Conservation (phyloP, 305 asterid genomes). For the Fraxinus sp. region DNA sequence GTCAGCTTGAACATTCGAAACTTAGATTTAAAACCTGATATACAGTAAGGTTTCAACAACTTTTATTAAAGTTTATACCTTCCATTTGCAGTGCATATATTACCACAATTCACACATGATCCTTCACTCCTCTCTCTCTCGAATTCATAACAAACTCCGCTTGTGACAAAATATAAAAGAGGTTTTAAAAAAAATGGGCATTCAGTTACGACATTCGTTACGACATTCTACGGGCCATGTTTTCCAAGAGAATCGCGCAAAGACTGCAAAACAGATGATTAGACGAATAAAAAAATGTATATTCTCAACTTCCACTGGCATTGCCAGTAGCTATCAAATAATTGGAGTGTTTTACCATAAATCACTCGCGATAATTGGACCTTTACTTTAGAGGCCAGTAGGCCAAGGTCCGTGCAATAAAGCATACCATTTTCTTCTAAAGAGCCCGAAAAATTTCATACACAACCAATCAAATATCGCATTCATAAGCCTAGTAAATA, state of each 20-base stretch:
- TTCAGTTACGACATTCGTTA: neutral
- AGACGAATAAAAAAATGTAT: neutral
- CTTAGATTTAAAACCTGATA: neutral
- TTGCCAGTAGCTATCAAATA: neutral
- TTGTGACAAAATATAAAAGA: neutral
- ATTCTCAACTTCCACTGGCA: neutral
- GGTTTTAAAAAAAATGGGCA: neutral
- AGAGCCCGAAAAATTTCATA: constrained; percentile 7
- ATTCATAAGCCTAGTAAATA: neutral
- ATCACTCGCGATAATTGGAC: neutral
- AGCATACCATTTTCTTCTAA: neutral
- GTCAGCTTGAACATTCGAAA: constrained; percentile 6
- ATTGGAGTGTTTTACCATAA: neutral
- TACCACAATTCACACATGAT: neutral
- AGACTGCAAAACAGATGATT: neutral
- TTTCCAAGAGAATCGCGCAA: neutral
- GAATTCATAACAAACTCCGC: neutral
- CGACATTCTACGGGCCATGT: neutral
- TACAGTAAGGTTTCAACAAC: neutral
- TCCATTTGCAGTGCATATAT: neutral
- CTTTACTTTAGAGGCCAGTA: neutral
- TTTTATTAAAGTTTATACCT: neutral
- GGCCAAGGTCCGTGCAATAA: constrained; percentile 7
- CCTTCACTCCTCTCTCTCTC: neutral
- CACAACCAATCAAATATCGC: constrained; percentile 9